Conservation (phyloP, 345 rosid species). For the Turritis glabra region DNA sequence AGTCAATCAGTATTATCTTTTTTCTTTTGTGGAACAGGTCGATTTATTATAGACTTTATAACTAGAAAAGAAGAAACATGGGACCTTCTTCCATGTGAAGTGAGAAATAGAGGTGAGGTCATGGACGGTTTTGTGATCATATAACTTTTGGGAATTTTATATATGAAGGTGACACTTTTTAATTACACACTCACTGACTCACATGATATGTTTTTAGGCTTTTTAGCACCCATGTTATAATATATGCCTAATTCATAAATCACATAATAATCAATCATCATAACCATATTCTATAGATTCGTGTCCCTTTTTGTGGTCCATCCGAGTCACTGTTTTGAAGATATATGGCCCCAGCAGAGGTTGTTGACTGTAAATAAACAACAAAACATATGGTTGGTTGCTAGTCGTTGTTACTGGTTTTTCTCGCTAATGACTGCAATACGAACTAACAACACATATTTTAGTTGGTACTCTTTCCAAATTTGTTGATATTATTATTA, state of each 20-base stretch:
- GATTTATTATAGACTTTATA: background rate
- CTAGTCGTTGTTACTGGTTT: background rate
- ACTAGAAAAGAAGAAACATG: conserved; percentile 24
- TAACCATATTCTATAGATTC: background rate
- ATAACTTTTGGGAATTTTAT: conserved; percentile 1
- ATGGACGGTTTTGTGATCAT: conserved; percentile 25
- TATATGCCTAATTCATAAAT: conserved; percentile 31
- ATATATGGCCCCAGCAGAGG: too few species aligned
- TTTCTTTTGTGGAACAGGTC: background rate
- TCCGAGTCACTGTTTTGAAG: background rate
- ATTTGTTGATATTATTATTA: too few species aligned
- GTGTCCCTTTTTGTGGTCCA: background rate
- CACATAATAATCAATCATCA: conserved; percentile 16
- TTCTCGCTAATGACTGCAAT: too few species aligned
- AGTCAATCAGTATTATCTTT: background rate
- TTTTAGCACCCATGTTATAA: background rate
- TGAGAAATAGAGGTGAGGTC: conserved; percentile 8
- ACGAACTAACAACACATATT: too few species aligned
- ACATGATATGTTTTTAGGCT: conserved; percentile 37
- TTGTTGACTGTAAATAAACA: background rate
- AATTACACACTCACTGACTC: conserved; percentile 20
- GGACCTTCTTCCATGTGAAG: conserved; percentile 33
- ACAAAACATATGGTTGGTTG: background rate
- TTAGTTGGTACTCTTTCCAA: too few species aligned
- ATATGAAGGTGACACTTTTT: conserved; percentile 20